Conservation (phyloP, 192 early-diverging fungal genomes). For the Powellomyces hirtus region DNA sequence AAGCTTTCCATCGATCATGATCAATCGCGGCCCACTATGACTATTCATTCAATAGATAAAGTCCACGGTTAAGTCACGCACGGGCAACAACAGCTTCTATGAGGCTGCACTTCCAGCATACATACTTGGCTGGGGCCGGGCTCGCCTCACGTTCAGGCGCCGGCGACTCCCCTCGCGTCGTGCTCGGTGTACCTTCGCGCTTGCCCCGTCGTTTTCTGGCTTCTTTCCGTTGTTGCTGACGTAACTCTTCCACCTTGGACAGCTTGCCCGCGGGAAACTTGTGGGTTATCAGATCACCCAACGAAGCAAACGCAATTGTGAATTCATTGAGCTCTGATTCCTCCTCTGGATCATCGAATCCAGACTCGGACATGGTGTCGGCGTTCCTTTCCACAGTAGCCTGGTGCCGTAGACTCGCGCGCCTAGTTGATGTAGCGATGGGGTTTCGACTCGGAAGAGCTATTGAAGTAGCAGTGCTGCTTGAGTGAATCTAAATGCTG, state of each 20-base stretch:
- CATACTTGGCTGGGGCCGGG: neutral
- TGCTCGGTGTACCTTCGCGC: conserved; percentile 12
- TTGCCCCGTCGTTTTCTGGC: neutral
- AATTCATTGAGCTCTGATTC: neutral
- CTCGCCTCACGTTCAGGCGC: conserved; percentile 2
- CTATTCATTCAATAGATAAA: no score
- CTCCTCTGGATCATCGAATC: neutral
- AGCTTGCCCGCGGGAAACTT: conserved; percentile 23
- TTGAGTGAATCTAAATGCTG: neutral
- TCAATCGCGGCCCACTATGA: conserved; percentile 4
- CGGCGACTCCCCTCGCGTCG: neutral
- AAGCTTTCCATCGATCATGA: conserved; percentile 16
- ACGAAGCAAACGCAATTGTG: neutral
- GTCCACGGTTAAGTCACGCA: neutral
- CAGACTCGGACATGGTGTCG: no score
- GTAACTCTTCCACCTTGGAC: conserved; percentile 15
- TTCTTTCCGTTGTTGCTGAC: neutral
- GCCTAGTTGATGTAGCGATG: neutral
- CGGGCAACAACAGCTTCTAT: neutral
- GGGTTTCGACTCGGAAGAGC: neutral
- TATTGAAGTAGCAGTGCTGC: neutral
- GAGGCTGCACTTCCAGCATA: neutral
- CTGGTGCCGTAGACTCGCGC: neutral
- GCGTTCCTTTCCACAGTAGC: neutral
- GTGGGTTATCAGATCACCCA: conserved; percentile 4